Conservation (phyloP, 331 rosid genomes). For the Saraca asoca region DNA sequence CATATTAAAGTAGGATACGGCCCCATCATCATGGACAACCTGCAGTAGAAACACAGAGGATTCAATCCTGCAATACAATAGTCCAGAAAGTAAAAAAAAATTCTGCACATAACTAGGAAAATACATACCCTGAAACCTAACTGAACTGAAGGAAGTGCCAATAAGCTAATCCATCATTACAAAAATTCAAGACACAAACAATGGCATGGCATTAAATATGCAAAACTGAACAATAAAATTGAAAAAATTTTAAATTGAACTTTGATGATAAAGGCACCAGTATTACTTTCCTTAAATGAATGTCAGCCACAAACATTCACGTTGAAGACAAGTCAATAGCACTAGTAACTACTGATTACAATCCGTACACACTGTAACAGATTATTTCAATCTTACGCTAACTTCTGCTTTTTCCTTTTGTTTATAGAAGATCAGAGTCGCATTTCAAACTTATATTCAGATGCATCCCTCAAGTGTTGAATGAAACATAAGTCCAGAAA, state of each 20-base stretch:
- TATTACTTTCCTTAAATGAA: neutral
- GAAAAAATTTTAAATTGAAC: neutral
- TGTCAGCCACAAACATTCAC: neutral
- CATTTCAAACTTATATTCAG: neutral
- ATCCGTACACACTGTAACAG: neutral
- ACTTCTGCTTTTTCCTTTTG: constrained; percentile 1
- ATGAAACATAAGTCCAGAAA: neutral
- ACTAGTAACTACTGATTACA: neutral
- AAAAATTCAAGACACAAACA: neutral
- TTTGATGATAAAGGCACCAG: neutral
- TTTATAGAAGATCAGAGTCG: neutral
- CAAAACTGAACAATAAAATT: no score
- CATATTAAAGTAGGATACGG: constrained; percentile 68
- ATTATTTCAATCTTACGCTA: neutral
- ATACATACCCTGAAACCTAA: neutral
- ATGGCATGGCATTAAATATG: neutral
- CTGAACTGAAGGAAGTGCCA: constrained; percentile 6
- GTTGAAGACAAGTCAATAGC: neutral
- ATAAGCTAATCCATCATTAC: neutral
- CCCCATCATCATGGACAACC: constrained; percentile 93
- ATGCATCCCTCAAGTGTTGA: neutral
- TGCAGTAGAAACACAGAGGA: constrained; percentile 50
- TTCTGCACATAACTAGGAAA: neutral
- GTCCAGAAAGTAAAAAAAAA: neutral
- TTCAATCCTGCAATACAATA: constrained; percentile 31